Percentiles rank a stretch among this genome's conserved stretches.
These are phyloP conservation scores for Leccinum subfulvum DNA, from an alignment of 1,284 basidiomycete species.

Conservation along the genomic window DNA sequence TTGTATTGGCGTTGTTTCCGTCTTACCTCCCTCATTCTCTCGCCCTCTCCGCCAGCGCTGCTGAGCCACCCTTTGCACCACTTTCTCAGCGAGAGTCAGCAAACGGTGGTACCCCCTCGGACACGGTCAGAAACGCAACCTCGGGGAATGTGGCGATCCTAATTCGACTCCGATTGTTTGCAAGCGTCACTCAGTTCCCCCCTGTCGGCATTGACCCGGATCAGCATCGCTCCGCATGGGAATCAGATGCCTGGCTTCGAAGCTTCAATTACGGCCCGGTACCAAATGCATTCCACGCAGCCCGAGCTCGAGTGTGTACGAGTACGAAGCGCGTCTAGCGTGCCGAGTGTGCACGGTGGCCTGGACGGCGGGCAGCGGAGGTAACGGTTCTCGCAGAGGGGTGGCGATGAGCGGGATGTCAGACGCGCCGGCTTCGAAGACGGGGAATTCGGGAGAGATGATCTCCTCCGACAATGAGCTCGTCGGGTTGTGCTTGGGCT, in stretches of 20 bases:
- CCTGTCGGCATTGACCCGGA: not conserved
- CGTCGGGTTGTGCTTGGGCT: not conserved
- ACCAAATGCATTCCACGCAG: not conserved
- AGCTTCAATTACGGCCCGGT: not conserved
- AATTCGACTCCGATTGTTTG: not conserved
- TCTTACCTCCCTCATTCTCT: not conserved
- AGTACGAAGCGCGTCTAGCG: not conserved
- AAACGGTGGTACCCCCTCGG: not conserved
- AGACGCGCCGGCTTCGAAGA: not conserved
- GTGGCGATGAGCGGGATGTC: not conserved
- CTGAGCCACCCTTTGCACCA: not conserved
- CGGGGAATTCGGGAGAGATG: not conserved
- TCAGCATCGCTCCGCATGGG: not conserved
- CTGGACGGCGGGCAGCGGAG: not conserved
- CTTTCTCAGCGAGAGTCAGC: not conserved
- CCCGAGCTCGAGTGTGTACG: not conserved
- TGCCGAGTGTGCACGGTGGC: not conserved
- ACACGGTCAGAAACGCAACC: not conserved
- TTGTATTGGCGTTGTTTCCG: not conserved
- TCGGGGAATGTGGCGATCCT: not conserved
- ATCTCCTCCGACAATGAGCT: not conserved
- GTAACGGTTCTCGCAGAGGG: not conserved
- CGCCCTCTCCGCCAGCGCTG: not conserved
- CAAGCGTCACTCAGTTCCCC: not conserved
- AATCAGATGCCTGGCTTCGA: not conserved